Evolutionary conservation across 169 alveolate genomes (phyloP).

Genomic region (Eimeria necatrix): DNA sequence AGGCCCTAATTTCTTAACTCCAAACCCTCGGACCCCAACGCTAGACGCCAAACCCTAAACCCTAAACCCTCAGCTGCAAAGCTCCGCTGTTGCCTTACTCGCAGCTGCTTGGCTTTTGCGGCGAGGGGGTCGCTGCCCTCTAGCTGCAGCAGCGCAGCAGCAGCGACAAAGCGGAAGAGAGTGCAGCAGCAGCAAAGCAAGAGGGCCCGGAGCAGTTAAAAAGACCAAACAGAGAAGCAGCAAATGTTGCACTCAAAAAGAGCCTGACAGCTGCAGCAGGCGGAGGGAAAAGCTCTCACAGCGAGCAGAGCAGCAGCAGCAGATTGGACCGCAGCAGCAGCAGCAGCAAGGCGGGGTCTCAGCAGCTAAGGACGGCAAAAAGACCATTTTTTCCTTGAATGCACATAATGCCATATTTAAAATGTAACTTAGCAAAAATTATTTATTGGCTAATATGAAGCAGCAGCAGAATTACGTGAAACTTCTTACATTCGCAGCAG

Average conservation of each 20-base stretch:
- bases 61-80: neutral
- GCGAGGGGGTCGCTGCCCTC: conserved; percentile 60
- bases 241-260: no score
- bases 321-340: neutral
- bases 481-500: conserved; percentile 25
- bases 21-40: neutral
- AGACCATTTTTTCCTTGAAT: no score
- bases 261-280: no score
- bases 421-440: no score
- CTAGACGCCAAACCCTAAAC: neutral
- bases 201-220: no score
- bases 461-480: no score
- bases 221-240: neutral
- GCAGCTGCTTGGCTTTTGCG: conserved; percentile 39
- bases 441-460: no score
- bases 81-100: neutral
- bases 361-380: no score
- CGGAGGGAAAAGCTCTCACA: no score
- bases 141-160: conserved; percentile 22
- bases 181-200: conserved; percentile 3
- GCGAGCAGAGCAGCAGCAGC: neutral
- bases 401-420: no score
- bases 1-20: neutral
- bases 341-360: neutral
- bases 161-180: neutral